Base-by-base conservation (phyloP, 495 filamentous ascomycete species). In the Penicillium parvum region DNA sequence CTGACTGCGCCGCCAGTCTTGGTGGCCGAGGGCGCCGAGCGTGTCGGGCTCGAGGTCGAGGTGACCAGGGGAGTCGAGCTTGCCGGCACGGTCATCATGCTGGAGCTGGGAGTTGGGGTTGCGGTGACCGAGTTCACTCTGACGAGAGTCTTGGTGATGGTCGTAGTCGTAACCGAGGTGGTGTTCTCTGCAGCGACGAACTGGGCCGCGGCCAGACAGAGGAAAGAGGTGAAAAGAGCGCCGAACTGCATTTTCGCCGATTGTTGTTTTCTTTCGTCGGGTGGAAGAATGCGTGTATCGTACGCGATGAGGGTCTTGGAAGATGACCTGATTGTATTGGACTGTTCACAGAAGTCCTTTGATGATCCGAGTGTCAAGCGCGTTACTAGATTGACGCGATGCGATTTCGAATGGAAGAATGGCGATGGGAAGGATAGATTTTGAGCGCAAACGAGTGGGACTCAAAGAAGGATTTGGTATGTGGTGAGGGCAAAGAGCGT, bases 221-320 rank as follows among this genome's bases (percentile, higher is more conserved):
- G 54, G 37, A 65, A 34, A 36, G 65, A 63, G 11, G 62, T 60
- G 39, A 58, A 19, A 23, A 71, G 49, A 25, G 65, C 36, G 46
- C 39, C 50, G 41, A 68, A 40, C 54, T 68, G 66, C 67, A 71
- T 71, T 36, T 32, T 66, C 41, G 23, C 23, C n/a, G 33, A 45
- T 36, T 17, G 32, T 15, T 15, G 28, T 35, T 40, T 33, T 23
- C 34, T 40, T 48, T 18, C 15, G 26, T 35, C 27, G 30, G 29
- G 27, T 23, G 3, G 5, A 23, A 37, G 22, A 21, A 43, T 27
- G 18, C 12, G 26, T 37, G 32, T 19, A 34, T 16, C 9, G 37
- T 25, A 27, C 9, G 28, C 12, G 19, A 30, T 21, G 20, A 34
- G 27, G n/a, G 20, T 25, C 14, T 4, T 37, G 5, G 10, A 41